Evolutionary conservation across 768 basidiomycete species (phyloP), one percentile per base, ranked within the genome.

Genomic region (Gyrodon lividus): DNA sequence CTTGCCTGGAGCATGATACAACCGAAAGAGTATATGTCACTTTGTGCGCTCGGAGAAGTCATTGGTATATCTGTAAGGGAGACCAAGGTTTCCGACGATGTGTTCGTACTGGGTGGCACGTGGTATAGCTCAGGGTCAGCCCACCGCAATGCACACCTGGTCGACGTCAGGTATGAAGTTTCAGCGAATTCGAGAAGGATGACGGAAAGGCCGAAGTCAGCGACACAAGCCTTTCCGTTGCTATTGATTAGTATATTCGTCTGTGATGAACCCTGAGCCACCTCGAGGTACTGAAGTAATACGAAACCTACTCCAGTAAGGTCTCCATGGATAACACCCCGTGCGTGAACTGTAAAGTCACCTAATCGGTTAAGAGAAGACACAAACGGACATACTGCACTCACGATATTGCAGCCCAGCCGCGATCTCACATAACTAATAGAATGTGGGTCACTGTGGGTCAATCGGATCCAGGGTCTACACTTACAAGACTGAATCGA

Each of bases 1-100:
- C 26, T 24, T 72, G 43, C 53, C 34, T 54, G 53, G 6, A 50
- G 19, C 31, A 60, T 58, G 16, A 76, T 67, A 55, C 74, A 71
- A 3, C 75, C 75, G 46, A 73, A 74, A 0, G 76, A 76, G 9
- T 69, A 79, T 12, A 77, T 70, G 60, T 79, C 77, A 48, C 65
- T 74, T 23, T 16, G 58, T 62, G 58, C 75, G 33, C 30, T 46
- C n/a, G 46, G 46, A 34, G 40, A 14, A 7, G 40, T 6, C 8
- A 31, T 31, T 31, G 40, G 22, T 16, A 26, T 14, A 3, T 10
- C 49, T 7, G 23, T 6, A 3, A 39, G 20, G 3, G 17, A 28
- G 4, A 9, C 16, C 13, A 19, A 33, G 20, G 14, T n/a, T 10
- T 35, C 45, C 20, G 3, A 39, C 5, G 17, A 16, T 14, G 0